Conservation (phyloP, 768 basidiomycete genomes). For the Tricholoma hemisulphureum region DNA sequence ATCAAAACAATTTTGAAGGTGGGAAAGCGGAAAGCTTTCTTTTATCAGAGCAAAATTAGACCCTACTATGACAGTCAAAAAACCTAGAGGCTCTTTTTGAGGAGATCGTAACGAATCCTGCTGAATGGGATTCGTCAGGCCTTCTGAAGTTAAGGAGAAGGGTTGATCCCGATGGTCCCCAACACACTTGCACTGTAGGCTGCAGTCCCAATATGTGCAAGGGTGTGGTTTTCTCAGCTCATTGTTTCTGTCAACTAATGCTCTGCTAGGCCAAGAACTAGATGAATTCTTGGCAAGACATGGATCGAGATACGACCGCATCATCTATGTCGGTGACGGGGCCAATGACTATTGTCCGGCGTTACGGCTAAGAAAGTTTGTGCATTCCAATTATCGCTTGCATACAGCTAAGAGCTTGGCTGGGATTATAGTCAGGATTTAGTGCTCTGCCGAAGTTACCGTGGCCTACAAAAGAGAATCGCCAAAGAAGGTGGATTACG, state of each 20-base stretch:
- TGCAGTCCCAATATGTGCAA: slow-evolving; percentile 99
- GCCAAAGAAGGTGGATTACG: slow-evolving; percentile 74
- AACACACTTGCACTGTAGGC: slow-evolving; percentile 82
- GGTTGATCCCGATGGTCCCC: slow-evolving; percentile 71
- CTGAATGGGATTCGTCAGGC: slow-evolving; percentile 71
- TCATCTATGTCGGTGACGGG: slow-evolving; percentile 93
- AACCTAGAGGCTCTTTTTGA: slow-evolving; percentile 70
- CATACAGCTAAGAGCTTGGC: not conserved
- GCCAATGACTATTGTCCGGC: slow-evolving; percentile 95
- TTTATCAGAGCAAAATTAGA: not conserved
- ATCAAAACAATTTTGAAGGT: slow-evolving; percentile 89
- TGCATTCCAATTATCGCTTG: slow-evolving; percentile 2
- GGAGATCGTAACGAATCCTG: slow-evolving; percentile 90
- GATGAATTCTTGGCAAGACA: slow-evolving; percentile 70
- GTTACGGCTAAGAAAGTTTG: slow-evolving; percentile 71
- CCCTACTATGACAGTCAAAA: slow-evolving; percentile 55
- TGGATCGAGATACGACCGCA: slow-evolving; percentile 62
- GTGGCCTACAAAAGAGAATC: slow-evolving; percentile 80
- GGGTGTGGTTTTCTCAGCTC: slow-evolving; percentile 42
- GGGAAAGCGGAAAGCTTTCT: slow-evolving; percentile 10
- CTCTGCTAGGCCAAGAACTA: slow-evolving; percentile 80
- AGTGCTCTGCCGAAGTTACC: slow-evolving; percentile 73
- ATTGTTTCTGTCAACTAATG: not conserved
- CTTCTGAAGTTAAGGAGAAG: slow-evolving; percentile 74
- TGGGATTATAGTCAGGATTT: slow-evolving; percentile 66